These are phyloP conservation scores for Ambrosia hybrid DNA, from an alignment of 140 eudicot genomes.

Conservation along the genomic window DNA sequence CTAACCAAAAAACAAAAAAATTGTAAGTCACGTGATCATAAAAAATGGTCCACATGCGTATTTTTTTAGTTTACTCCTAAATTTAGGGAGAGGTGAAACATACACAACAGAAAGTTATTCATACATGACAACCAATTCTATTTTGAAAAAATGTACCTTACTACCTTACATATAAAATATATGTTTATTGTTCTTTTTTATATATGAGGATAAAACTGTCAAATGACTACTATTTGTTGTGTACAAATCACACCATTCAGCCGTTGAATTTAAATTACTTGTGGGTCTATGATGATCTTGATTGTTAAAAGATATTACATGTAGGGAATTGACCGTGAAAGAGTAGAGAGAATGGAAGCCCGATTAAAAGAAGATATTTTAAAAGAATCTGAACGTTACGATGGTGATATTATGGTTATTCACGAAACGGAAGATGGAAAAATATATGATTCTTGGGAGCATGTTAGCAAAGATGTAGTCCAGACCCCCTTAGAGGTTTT, in stretches of 20 bases:
- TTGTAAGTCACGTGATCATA: constrained; percentile 2
- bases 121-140: constrained; percentile 1
- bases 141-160: not conserved
- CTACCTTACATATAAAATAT: not conserved
- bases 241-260: not conserved
- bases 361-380: constrained; percentile 81
- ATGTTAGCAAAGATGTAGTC: constrained; percentile 55
- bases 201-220: not conserved
- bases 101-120: constrained; percentile 2
- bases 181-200: not conserved
- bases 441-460: constrained; percentile 92
- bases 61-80: not conserved
- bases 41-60: not conserved
- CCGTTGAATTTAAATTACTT: not conserved
- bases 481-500: constrained; percentile 95
- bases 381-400: constrained; percentile 74
- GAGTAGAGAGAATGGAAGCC: constrained; percentile 96
- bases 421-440: constrained; percentile 86
- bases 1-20: not conserved
- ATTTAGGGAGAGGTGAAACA: not conserved
- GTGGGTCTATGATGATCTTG: constrained; percentile 2
- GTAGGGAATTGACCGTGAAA: constrained; percentile 89
- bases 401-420: constrained; percentile 91
- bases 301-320: constrained; percentile 27
- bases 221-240: not conserved